A percentile compares a stretch with the other conserved stretches of the same genome.
Conservation (phyloP, 2,329 filamentous ascomycete species). For the Neonectria ditissima region DNA sequence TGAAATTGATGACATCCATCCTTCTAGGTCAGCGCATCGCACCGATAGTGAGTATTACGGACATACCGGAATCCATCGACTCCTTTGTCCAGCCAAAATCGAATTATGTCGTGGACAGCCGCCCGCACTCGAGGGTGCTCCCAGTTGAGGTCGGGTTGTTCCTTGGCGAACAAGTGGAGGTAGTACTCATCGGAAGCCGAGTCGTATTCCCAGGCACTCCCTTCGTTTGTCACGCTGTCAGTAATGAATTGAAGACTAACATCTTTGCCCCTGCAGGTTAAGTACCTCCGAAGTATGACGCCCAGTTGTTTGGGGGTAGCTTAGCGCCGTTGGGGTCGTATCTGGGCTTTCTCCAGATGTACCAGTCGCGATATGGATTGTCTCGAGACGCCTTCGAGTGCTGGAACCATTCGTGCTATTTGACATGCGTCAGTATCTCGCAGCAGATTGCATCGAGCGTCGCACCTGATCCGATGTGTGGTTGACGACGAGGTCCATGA, state of each 20-base stretch:
- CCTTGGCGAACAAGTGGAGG: constrained; percentile 75
- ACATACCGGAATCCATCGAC: constrained; percentile 71
- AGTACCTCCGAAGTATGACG: constrained; percentile 51
- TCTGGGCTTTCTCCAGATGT: constrained; percentile 63
- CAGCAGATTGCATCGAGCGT: too few relatives aligned
- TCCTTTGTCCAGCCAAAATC: constrained; percentile 80
- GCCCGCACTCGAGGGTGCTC: constrained; percentile 73
- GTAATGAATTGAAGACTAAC: too few relatives aligned
- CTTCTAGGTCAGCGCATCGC: too few relatives aligned
- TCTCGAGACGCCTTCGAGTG: constrained; percentile 63
- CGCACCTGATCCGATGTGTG: constrained; percentile 36
- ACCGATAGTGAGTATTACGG: too few relatives aligned
- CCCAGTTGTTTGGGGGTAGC: constrained; percentile 59
- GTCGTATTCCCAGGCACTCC: constrained; percentile 73
- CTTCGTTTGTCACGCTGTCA: too few relatives aligned
- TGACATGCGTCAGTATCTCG: too few relatives aligned
- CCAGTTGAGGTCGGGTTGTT: constrained; percentile 86
- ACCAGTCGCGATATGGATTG: constrained; percentile 67
- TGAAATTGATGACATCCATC: constrained; percentile 74
- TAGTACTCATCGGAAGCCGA: constrained; percentile 77
- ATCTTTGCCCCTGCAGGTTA: too few relatives aligned
- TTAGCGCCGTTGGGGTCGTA: constrained; percentile 50
- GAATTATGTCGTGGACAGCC: constrained; percentile 76
- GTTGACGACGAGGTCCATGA: constrained; percentile 48
- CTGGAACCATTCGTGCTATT: constrained; percentile 66